Evolutionary conservation across 225 moss, liverwort and hornwort genomes (phyloP), one percentile per base, ranked within the genome.

Genomic region (Bryum argenteum): DNA sequence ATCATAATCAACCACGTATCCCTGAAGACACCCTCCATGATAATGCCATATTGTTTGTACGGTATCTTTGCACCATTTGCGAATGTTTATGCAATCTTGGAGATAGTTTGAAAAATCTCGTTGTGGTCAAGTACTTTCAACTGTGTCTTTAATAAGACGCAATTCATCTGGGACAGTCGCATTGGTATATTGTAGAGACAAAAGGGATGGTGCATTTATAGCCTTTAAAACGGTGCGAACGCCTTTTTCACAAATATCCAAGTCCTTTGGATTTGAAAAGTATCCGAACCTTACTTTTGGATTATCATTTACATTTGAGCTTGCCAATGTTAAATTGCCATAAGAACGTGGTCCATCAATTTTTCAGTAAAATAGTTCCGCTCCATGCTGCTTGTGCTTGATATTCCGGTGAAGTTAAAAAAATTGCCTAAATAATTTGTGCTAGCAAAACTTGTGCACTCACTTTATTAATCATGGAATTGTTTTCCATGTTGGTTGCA

Each of bases 41-140:
- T 89, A 93, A 64, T 96, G 88, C 91, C 96, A 91, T 11, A 91
- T 84, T 0, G 91, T 93, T 16, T 71, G 58, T 52, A 96, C 67
- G 33, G 33, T 33, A 33, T 33, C 33, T 33, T 33, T n/a, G n/a
- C n/a, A n/a, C n/a, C n/a, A n/a, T n/a, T n/a, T n/a, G n/a, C n/a
- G n/a, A n/a, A n/a, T n/a, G n/a, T n/a, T n/a, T n/a, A n/a, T n/a
- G n/a, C n/a, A n/a, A n/a, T n/a, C n/a, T n/a, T n/a, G n/a, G n/a
- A n/a, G 33, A 33, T 3, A 72, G 20, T 87, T 76, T 3, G 8
- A 13, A 9, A 58, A 40, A 59, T 72, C 71, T 16, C 81, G n/a
- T 17, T 0, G 19, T 8, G 76, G 76, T 66, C 77, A 72, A 3
- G 87, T 73, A 51, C 83, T 66, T 0, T 78, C 57, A 10, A 87